Base-by-base conservation (phyloP, 306 rosid genomes). In the Echinosophora koreensis region DNA sequence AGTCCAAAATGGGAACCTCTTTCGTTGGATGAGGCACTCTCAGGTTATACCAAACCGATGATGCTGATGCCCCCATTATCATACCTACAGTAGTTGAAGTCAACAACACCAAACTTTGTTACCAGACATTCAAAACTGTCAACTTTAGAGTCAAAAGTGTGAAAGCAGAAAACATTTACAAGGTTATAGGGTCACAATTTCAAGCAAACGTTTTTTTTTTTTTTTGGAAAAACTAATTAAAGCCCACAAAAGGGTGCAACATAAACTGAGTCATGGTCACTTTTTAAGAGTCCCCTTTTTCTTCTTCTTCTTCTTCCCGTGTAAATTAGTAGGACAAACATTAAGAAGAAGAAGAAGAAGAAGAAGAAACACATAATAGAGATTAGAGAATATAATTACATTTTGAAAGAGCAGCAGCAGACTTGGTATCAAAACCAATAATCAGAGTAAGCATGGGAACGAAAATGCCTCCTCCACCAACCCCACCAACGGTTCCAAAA, bases 21-120 rank as follows among this genome's bases (percentile, higher is more conserved):
- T 81, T 94, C 14, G 98, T 94, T 62, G 98, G 98, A 86, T 94
- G 98, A 0, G 86, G 89, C 70, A 91, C 96, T 85, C 96, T 85
- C 11, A 93, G 80, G 82, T 93, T 93, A 81, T 93, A 93, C 93
- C 95, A 93, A 6, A 93, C 91, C 1, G 98, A 93, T 11, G 98
- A 89, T 10, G 87, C 71, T 8, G 98, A 90, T 6, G 97, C 98
- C 34, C 97, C 98, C 98, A 90, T 91, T 80, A 91, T 93, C 98
- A 93, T 93, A 80, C 98, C 97, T 93, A 42, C 13, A 69, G 10
- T 8, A 55, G 11, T 47, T 11, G 6, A 47, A 54, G 6, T 35
- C 55, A 80, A 52, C 68, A 77, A 37, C 58, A 11, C 5, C 34
- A 71, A 72, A 64, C 17, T 52, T 11, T 3, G 10, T 22, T 16